Base-by-base conservation (phyloP, 2,329 filamentous ascomycete genomes). In the Paecilomyces sp. region DNA sequence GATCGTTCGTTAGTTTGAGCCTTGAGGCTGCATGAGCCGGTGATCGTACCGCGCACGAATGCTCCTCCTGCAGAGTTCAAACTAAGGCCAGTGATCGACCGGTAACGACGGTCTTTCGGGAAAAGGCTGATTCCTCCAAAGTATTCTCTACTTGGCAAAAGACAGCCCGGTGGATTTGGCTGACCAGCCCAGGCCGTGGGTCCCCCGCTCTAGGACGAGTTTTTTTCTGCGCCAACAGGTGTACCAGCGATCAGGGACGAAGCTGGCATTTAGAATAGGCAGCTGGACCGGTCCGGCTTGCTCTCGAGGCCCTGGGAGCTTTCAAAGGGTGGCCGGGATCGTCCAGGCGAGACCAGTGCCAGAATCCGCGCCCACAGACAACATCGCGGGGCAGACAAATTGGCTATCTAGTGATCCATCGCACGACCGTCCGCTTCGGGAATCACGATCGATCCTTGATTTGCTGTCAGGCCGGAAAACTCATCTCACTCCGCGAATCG, bases 41-140 rank as follows among this genome's bases (percentile, higher is more conserved):
- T 53, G 51, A 53, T 53, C 51, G 51, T 53, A 30, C 51, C 22
- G 51, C 51, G 51, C 51, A 53, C 25, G 51, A 53, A 53, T 9
- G 22, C 24, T 53, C 24, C 24, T 53, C 8, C 22, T 53, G 33
- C 30, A 33, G 31, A 33, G 31, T 33, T 33, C 31, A 25, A 11
- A 18, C 30, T 18, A 56, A 34, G 55, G 15, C 13, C 30, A 47
- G 36, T 56, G 33, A 56, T 56, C 55, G 55, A 56, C 55, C 54
- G 55, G 55, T 25, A 25, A 22, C 41, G 41, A 47, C 18, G 41
- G 41, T 9, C 41, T 47, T 47, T 47, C 36, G 36, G 36, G 36
- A 47, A 47, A 47, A 47, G n/a, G 15, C 36, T 18, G 36, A 47
- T 18, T 47, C n/a, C 36, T n/a, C 15, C 8, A 4, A 18, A 47